Evolutionary conservation across 2,329 filamentous ascomycete genomes (phyloP).

Genomic region (Thelonectria blattea): DNA sequence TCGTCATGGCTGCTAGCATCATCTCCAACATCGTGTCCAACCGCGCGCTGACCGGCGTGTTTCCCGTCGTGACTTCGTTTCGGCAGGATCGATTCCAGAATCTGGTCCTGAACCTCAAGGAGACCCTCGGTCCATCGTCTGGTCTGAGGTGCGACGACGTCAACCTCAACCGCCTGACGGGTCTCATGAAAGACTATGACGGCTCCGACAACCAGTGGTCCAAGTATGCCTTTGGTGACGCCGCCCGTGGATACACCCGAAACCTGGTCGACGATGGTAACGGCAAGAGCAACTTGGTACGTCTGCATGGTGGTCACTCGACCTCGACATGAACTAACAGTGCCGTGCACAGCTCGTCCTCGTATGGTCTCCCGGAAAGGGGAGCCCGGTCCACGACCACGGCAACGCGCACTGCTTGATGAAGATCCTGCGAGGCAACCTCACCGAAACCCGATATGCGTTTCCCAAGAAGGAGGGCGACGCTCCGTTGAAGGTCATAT

Average conservation of each 20-base stretch:
- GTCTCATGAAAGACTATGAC: slow-evolving; percentile 76
- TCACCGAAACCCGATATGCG: slow-evolving; percentile 82
- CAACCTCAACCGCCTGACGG: slow-evolving; percentile 72
- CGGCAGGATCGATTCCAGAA: slow-evolving; percentile 64
- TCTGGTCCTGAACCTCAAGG: slow-evolving; percentile 76
- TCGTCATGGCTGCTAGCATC: slow-evolving; percentile 46
- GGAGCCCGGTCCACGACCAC: slow-evolving; percentile 86
- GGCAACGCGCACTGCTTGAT: slow-evolving; percentile 91
- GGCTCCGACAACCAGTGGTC: slow-evolving; percentile 75
- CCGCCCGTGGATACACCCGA: slow-evolving; percentile 75
- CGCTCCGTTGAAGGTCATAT: slow-evolving; percentile 67
- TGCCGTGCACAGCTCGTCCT: slow-evolving; percentile 70
- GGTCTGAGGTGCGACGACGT: slow-evolving; percentile 84
- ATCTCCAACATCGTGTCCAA: slow-evolving; percentile 32
- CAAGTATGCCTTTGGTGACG: slow-evolving; percentile 76
- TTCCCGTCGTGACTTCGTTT: slow-evolving; percentile 32
- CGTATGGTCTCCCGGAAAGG: slow-evolving; percentile 86
- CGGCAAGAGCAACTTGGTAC: slow-evolving; percentile 74
- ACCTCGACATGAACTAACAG: slow-evolving; percentile 27
- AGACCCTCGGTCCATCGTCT: slow-evolving; percentile 77
- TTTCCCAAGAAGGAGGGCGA: slow-evolving; percentile 64
- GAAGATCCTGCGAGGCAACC: slow-evolving; percentile 80
- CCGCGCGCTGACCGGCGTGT: slow-evolving; percentile 13
- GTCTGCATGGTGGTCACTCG: slow-evolving; percentile 36
- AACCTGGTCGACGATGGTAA: slow-evolving; percentile 93